Conservation (phyloP, 2,329 filamentous ascomycete genomes). For the Claviceps quebecensis region DNA sequence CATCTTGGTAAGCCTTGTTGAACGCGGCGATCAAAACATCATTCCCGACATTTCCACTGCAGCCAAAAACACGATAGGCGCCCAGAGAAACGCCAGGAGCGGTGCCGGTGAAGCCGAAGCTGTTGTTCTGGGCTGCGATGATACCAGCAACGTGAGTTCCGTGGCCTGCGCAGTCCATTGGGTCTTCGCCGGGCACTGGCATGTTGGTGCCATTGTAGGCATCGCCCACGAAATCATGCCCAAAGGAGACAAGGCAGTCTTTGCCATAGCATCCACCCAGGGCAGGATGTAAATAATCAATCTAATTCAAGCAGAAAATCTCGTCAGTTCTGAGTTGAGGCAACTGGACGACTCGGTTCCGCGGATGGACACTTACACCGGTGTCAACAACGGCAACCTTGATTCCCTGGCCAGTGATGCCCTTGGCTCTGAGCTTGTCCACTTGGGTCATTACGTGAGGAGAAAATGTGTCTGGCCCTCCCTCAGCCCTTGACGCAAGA, state of each 20-base stretch:
- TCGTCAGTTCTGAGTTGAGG: neutral
- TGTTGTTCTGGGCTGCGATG: constrained; percentile 41
- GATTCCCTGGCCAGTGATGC: constrained; percentile 35
- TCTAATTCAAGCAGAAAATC: constrained; percentile 15
- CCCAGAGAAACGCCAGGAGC: constrained; percentile 42
- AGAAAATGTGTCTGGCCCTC: constrained; percentile 24
- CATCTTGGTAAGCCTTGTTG: constrained; percentile 45
- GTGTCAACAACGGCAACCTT: constrained; percentile 40
- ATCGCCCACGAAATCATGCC: constrained; percentile 45
- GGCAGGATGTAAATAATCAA: constrained; percentile 49
- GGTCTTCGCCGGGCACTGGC: constrained; percentile 33
- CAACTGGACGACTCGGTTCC: no score
- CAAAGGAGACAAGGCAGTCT: constrained; percentile 42
- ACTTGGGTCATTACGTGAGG: constrained; percentile 44
- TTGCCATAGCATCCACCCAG: constrained; percentile 50
- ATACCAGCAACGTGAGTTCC: constrained; percentile 50
- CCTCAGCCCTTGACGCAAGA: constrained; percentile 10
- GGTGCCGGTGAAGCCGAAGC: constrained; percentile 41
- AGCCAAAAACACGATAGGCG: constrained; percentile 44
- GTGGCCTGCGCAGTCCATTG: constrained; percentile 43
- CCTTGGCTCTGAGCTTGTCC: constrained; percentile 34
- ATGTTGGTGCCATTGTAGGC: constrained; percentile 27
- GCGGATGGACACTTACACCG: constrained; percentile 27
- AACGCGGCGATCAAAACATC: constrained; percentile 47
- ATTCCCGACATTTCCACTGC: constrained; percentile 31